phyloP scores from a whole-genome alignment of 352 stramenopile species.

The Thalassiosira livingstoniorum region DNA sequence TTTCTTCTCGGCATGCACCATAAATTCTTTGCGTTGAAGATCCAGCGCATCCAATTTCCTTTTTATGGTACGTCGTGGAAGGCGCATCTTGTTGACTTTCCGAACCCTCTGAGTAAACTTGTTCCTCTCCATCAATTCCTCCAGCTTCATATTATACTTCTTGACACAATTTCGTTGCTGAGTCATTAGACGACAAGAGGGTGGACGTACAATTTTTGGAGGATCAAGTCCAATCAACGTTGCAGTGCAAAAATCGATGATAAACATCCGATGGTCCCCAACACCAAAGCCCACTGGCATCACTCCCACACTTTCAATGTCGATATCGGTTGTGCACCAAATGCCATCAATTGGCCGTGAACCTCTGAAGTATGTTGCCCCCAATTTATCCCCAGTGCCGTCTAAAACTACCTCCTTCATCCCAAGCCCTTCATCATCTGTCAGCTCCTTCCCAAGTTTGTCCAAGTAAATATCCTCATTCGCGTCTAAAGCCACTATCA shows the following conservation, averaged over 20 bases:
- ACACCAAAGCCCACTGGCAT: slow-evolving; percentile 13
- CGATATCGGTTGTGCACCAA: slow-evolving; percentile 9
- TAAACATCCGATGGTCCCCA: slow-evolving; percentile 22
- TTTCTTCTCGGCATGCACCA: too few species aligned
- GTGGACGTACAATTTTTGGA: not conserved
- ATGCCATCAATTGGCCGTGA: slow-evolving; percentile 15
- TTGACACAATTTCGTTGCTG: too few species aligned
- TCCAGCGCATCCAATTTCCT: too few species aligned
- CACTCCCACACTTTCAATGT: slow-evolving; percentile 5
- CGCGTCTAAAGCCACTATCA: slow-evolving; percentile 8
- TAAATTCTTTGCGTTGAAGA: too few species aligned
- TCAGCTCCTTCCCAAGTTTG: not conserved
- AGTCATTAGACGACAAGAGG: not conserved
- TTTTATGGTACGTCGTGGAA: too few species aligned
- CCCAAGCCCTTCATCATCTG: slow-evolving; percentile 1
- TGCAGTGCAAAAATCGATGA: not conserved
- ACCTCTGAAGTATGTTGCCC: slow-evolving; percentile 16
- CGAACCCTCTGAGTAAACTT: too few species aligned
- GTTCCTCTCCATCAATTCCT: too few species aligned
- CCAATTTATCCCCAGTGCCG: not conserved
- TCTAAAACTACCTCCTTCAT: slow-evolving; percentile 11
- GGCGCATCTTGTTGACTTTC: too few species aligned
- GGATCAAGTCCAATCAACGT: not conserved
- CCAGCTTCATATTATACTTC: too few species aligned
- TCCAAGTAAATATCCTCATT: not conserved